phyloP scores from a whole-genome alignment of 78 protist species.

The Chrysochromulina parva region DNA sequence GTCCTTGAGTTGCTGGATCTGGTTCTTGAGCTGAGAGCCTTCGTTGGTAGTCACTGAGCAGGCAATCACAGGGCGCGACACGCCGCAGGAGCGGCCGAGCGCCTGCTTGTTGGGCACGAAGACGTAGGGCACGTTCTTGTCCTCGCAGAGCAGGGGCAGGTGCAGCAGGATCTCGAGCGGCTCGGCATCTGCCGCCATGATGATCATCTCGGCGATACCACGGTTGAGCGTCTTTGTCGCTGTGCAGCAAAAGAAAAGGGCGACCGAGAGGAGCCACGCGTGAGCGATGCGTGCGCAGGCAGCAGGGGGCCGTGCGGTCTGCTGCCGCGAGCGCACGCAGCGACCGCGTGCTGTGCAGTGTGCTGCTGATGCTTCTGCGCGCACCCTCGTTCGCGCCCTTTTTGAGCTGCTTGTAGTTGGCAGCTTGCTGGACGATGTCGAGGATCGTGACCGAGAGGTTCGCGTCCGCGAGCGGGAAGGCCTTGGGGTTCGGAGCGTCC shows the following conservation, averaged over 20 bases:
- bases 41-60: conserved; percentile 83
- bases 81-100: conserved; percentile 96
- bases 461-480: conserved; percentile 93
- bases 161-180: conserved; percentile 98
- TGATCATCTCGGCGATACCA: conserved; percentile 89
- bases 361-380: no score
- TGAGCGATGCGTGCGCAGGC: no score
- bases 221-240: conserved; percentile 98
- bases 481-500: conserved; percentile 76
- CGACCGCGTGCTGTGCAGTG: no score
- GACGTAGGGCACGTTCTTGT: conserved; percentile 98
- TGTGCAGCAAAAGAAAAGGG: conserved; percentile 12
- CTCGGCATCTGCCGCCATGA: conserved; percentile 96
- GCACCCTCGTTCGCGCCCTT: conserved; percentile 97
- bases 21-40: conserved; percentile 79
- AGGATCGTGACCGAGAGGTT: conserved; percentile 79
- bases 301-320: no score
- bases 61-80: conserved; percentile 92
- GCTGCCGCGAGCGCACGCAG: no score
- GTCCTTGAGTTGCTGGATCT: conserved; percentile 78
- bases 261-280: no score
- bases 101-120: conserved; percentile 89
- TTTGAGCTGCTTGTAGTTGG: conserved; percentile 86
- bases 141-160: conserved; percentile 98
- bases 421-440: conserved; percentile 90